Percentiles rank a stretch among this genome's conserved stretches.
Evolutionary conservation across 2,329 filamentous ascomycete genomes (phyloP).

Genomic region (Xylaria sp.): DNA sequence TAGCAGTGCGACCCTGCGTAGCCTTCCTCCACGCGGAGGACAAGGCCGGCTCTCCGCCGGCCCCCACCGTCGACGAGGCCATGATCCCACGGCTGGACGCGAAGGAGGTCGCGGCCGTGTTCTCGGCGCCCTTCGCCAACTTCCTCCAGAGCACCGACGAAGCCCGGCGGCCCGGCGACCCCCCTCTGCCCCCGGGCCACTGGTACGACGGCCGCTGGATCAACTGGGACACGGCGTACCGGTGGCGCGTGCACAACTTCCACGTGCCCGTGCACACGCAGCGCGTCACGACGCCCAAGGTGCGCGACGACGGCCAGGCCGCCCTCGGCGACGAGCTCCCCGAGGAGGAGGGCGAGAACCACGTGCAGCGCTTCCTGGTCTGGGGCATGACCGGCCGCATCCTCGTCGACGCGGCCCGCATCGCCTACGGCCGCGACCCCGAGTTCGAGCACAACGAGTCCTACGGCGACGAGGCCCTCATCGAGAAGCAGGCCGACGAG

Average conservation of each 20-base stretch:
- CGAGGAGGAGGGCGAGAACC: constrained; percentile 51
- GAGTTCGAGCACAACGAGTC: constrained; percentile 77
- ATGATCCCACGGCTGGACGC: constrained; percentile 86
- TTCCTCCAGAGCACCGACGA: constrained; percentile 75
- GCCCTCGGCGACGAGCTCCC: constrained; percentile 37
- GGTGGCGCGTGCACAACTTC: constrained; percentile 93
- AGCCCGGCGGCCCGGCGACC: constrained; percentile 50
- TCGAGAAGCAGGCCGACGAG: constrained; percentile 57
- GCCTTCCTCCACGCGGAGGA: constrained; percentile 77
- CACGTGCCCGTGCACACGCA: constrained; percentile 82
- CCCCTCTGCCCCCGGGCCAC: constrained; percentile 60
- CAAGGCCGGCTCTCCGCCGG: constrained; percentile 37
- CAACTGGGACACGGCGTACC: constrained; percentile 73
- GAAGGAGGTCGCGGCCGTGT: constrained; percentile 91
- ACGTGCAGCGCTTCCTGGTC: constrained; percentile 76
- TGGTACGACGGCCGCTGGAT: constrained; percentile 92
- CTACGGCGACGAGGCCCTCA: constrained; percentile 64
- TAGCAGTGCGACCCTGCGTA: constrained; percentile 79
- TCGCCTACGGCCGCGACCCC: constrained; percentile 84
- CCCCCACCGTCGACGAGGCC: constrained; percentile 69
- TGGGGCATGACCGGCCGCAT: constrained; percentile 97
- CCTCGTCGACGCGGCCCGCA: constrained; percentile 83
- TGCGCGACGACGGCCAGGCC: constrained; percentile 43
- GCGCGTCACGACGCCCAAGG: constrained; percentile 69
- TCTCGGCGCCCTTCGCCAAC: constrained; percentile 87